Conservation (phyloP, 2,329 filamentous ascomycete genomes). For the Claviceps spartinae region DNA sequence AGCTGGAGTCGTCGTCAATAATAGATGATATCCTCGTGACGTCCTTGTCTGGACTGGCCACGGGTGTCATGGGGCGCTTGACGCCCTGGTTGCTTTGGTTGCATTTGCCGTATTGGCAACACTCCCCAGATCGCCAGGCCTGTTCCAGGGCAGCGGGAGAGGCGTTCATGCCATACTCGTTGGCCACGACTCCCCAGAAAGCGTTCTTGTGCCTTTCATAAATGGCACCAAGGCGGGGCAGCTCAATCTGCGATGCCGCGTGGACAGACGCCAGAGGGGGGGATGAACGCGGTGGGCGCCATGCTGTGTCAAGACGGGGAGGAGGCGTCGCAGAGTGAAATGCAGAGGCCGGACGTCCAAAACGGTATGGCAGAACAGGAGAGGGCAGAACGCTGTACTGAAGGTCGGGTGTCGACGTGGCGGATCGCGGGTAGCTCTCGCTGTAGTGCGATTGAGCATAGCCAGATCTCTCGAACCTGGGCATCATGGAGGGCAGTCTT, state of each 20-base stretch:
- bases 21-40: constrained; percentile 51
- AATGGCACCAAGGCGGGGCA: constrained; percentile 52
- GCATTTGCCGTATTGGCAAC: constrained; percentile 24
- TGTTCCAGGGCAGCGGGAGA: constrained; percentile 54
- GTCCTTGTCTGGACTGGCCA: constrained; percentile 36
- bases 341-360: constrained; percentile 10
- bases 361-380: constrained; percentile 23
- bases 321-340: constrained; percentile 27
- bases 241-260: constrained; percentile 38
- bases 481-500: constrained; percentile 47
- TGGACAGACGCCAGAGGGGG: constrained; percentile 18
- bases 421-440: constrained; percentile 26
- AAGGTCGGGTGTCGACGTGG: constrained; percentile 28
- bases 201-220: constrained; percentile 56
- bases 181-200: constrained; percentile 61
- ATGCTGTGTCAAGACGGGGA: constrained; percentile 49
- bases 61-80: constrained; percentile 37
- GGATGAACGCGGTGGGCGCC: constrained; percentile 22
- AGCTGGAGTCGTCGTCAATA: constrained; percentile 24
- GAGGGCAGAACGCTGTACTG: constrained; percentile 30
- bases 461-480: constrained; percentile 46
- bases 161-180: constrained; percentile 53
- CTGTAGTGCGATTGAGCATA: constrained; percentile 19
- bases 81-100: constrained; percentile 17
- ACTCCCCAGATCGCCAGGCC: constrained; percentile 45